Evolutionary conservation across 345 rosid genomes (phyloP).

Genomic region (Linum usitatissimum): DNA sequence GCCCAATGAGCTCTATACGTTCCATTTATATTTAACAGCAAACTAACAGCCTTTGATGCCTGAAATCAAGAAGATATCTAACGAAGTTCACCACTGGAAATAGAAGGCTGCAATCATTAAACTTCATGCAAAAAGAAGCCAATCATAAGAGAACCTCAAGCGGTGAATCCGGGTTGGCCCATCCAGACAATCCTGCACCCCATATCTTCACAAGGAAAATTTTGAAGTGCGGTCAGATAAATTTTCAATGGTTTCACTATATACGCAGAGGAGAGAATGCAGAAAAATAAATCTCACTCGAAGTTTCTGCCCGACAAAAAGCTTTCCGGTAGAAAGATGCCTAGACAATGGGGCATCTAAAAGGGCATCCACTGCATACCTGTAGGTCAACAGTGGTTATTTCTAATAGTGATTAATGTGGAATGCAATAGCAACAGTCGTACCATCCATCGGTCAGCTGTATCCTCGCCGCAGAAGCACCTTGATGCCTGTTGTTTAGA

Average conservation of each 20-base stretch:
- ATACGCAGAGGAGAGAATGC: slow-evolving; percentile 7
- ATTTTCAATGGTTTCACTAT: slow-evolving; percentile 2
- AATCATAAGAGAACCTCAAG: slow-evolving; percentile 51
- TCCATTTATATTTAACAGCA: slow-evolving; percentile 75
- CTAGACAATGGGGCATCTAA: slow-evolving; percentile 53
- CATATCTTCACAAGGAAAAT: slow-evolving; percentile 48
- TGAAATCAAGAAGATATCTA: slow-evolving; percentile 29
- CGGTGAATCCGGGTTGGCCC: slow-evolving; percentile 79
- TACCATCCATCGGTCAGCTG: slow-evolving; percentile 97
- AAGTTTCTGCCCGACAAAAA: slow-evolving; percentile 86
- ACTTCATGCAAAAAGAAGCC: slow-evolving; percentile 11
- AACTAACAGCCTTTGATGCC: slow-evolving; percentile 46
- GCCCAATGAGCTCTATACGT: slow-evolving; percentile 96
- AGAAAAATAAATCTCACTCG: slow-evolving; percentile 38
- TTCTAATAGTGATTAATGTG: slow-evolving; percentile 9
- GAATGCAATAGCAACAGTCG: slow-evolving; percentile 17
- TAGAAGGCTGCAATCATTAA: slow-evolving; percentile 7
- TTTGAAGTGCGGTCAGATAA: slow-evolving; percentile 18
- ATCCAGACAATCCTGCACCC: slow-evolving; percentile 78
- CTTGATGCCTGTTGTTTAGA: slow-evolving; percentile 23
- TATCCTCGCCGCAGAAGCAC: slow-evolving; percentile 36
- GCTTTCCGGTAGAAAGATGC: slow-evolving; percentile 56
- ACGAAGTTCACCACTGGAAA: slow-evolving; percentile 11
- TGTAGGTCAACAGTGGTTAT: slow-evolving; percentile 22
- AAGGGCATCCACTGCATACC: slow-evolving; percentile 73